Conservation (phyloP, 1,284 basidiomycete species). For the Sanghuangporus baumii region DNA sequence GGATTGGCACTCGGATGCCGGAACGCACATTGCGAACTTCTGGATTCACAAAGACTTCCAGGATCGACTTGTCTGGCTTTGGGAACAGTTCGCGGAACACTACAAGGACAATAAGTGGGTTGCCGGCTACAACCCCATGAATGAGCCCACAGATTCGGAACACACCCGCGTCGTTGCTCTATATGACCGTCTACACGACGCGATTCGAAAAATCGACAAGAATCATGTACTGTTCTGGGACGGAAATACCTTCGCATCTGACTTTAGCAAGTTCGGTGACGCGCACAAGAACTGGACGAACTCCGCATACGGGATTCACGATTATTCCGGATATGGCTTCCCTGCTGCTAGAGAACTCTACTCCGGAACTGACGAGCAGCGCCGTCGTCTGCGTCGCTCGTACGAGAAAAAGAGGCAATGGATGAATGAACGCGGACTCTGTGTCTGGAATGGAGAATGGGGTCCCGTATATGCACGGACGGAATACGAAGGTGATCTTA, state of each 20-base stretch:
- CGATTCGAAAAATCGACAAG: constrained; percentile 37
- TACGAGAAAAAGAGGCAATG: constrained; percentile 31
- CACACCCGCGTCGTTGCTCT: constrained; percentile 32
- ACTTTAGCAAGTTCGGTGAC: constrained; percentile 35
- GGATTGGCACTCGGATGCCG: constrained; percentile 25
- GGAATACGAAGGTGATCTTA: constrained; percentile 24
- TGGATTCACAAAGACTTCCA: constrained; percentile 43
- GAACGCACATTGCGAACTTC: constrained; percentile 28
- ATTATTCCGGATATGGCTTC: constrained; percentile 39
- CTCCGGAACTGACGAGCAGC: constrained; percentile 27
- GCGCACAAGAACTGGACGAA: constrained; percentile 29
- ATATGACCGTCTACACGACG: constrained; percentile 36
- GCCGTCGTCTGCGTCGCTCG: constrained; percentile 24
- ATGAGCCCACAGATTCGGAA: constrained; percentile 38
- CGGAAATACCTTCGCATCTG: constrained; percentile 39
- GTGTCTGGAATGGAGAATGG: constrained; percentile 38
- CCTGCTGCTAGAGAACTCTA: constrained; percentile 32
- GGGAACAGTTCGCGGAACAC: constrained; percentile 35
- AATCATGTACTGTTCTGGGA: constrained; percentile 35
- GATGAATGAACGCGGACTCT: constrained; percentile 26
- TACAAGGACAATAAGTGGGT: constrained; percentile 41
- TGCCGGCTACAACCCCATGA: constrained; percentile 37
- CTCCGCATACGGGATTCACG: constrained; percentile 38
- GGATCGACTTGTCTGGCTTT: constrained; percentile 36
- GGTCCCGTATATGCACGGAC: constrained; percentile 26